Percentiles rank a stretch among this genome's conserved stretches.
phyloP scores from a whole-genome alignment of 495 filamentous ascomycete genomes.

The Pyrenopolyporus hunteri region DNA sequence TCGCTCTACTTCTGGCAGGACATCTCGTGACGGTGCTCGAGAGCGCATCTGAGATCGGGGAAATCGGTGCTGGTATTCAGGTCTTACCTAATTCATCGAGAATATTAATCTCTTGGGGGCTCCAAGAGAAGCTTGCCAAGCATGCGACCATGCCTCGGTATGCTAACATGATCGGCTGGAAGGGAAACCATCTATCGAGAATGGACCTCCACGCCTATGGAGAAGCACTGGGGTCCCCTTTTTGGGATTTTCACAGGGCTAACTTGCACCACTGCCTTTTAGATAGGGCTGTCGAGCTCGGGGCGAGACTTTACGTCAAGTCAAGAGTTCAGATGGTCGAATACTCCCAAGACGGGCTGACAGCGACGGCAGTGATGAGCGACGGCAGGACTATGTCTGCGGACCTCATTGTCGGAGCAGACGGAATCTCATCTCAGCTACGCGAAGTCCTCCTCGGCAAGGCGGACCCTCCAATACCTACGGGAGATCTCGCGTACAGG shows the following conservation, averaged over 20 bases:
- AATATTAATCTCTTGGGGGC: constrained; percentile 55
- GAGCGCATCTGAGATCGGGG: constrained; percentile 63
- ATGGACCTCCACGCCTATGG: constrained; percentile 52
- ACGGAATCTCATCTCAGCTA: constrained; percentile 61
- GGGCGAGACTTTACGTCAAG: constrained; percentile 55
- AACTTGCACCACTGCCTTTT: constrained; percentile 62
- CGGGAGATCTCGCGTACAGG: constrained; percentile 72
- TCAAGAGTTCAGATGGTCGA: constrained; percentile 50
- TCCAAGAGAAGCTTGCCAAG: constrained; percentile 38
- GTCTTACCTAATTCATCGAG: constrained; percentile 61
- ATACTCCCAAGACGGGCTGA: constrained; percentile 43
- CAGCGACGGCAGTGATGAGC: constrained; percentile 36
- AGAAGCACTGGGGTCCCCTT: constrained; percentile 55
- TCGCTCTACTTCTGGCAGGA: constrained; percentile 62
- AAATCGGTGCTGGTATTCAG: constrained; percentile 67
- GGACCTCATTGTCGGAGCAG: constrained; percentile 64
- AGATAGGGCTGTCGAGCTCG: constrained; percentile 58
- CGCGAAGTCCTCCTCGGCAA: constrained; percentile 57
- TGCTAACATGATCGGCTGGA: constrained; percentile 51
- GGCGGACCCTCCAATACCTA: constrained; percentile 55
- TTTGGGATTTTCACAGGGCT: constrained; percentile 65
- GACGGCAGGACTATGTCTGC: constrained; percentile 46
- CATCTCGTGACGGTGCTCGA: constrained; percentile 69
- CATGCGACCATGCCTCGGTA: constrained; percentile 47
- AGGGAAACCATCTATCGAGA: constrained; percentile 48